Base-by-base conservation (phyloP, 139 green algal species). In the Chlorella sp. region DNA sequence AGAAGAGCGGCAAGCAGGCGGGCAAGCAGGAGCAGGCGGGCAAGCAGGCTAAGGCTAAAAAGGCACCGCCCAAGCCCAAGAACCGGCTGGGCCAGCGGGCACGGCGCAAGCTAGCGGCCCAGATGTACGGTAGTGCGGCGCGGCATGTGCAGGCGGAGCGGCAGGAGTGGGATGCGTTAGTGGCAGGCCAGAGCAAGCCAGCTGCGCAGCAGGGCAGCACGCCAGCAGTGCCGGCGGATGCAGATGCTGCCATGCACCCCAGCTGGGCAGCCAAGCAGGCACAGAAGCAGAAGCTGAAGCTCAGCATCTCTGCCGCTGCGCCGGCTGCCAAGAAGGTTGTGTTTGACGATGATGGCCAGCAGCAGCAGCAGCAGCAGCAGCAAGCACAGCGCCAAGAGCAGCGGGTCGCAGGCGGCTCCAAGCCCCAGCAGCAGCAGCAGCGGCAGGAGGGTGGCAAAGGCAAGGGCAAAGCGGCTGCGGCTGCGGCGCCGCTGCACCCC, bases 41-140 rank as follows among this genome's bases (percentile, higher is more conserved):
- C 15, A 39, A 64, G 73, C 73, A 63, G 73, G 73, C 6, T 25
- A 74, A 78, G 20, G 55, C 69, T 39, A 88, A 88, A 44, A 89
- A 89, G 82, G 34, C 60, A 82, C 74, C 88, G 32, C 81, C 81
- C 41, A 85, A 85, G 39, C 26, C 63, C 57, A 91, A 92, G 72
- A 94, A 94, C 63, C 81, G 91, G n/a, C 74, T 94, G 38, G 91
- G 90, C 12, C 91, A 95, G 86, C 74, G 91, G 44, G 91, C 88
- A 44, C 79, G 91, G 67, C 78, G 86, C 69, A 51, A 51, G 44
- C 84, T 94, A 78, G 79, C 83, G 1, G 91, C 91, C 74, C 74
- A 88, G 79, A 56, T 87, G 67, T 90, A 91, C 41, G 91, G 89
- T 28, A 23, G 20, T 9, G 21, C 63, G 11, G 87, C 87, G 0